Evolutionary conservation across 169 alveolate species (phyloP), one percentile per base, ranked within the genome.

Genomic region (Plasmodium berghei): DNA sequence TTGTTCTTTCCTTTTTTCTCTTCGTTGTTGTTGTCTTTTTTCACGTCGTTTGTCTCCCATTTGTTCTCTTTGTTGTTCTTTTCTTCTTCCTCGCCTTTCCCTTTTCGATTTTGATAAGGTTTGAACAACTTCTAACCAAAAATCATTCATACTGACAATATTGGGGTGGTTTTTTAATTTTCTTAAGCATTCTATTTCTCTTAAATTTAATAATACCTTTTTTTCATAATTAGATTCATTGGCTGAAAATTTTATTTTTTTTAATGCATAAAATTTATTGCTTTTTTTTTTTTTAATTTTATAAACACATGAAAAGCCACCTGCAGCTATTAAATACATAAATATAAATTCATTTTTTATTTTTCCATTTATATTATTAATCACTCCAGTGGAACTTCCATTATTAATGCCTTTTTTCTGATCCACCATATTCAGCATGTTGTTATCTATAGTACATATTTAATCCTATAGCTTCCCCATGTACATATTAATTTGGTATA

Each of bases 261-360:
- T 75, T 16, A 75, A 67, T 8, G 88, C 88, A 34, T 75, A 75
- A 16, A 55, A 75, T 26, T 75, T 62, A 24, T 62, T 55, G 26
- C 22, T 74, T 46, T 24, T 20, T 66, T 58, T 75, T 34, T 75
- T 75, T 24, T 20, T 61, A n/a, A 62, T 75, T 46, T 63, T 75
- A 40, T 75, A 75, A 4, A 75, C 88, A 28, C 75, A 75, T 18
- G 75, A 75, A 66, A 75, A 75, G 1, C 88, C 88, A 40, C 88
- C 88, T 2, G 64, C 75, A 4, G 74, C 88, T 54, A 75, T 63
- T 49, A 75, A 66, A 18, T 64, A 75, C 9, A 61, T 18, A 62
- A 75, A 75, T 42, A 61, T 75, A 62, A 61, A 75, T 55, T 46
- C 64, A 12, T 75, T 69, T 40, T 75, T 75, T n/a, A 75, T 63